Conservation (phyloP, 2,329 filamentous ascomycete species). For the Bipolaris oryzae region DNA sequence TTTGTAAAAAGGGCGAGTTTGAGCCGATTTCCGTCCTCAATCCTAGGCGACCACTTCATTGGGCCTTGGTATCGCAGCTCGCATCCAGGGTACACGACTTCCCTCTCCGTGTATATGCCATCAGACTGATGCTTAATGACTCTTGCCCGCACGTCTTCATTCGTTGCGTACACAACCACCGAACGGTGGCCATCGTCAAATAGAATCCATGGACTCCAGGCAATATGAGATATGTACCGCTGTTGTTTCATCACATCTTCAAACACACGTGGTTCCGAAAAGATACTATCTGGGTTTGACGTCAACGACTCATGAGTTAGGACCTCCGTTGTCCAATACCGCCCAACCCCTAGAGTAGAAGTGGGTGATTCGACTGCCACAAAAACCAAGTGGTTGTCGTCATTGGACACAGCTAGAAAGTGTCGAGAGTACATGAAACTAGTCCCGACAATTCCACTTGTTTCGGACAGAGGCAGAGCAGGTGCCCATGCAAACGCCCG, state of each 20-base stretch:
- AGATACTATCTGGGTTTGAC: conserved; percentile 16
- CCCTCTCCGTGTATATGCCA: conserved; percentile 26
- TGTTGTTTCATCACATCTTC: conserved; percentile 42
- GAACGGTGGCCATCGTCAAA: conserved; percentile 28
- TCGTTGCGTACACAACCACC: conserved; percentile 46
- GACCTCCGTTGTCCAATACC: conserved; percentile 38
- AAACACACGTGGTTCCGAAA: conserved; percentile 30
- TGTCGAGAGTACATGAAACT: conserved; percentile 34
- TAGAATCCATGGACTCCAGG: conserved; percentile 50
- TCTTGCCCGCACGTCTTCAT: conserved; percentile 38
- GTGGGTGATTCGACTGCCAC: conserved; percentile 49
- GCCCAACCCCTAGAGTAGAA: conserved; percentile 32
- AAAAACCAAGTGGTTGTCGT: conserved; percentile 50
- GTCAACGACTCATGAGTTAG: conserved; percentile 32
- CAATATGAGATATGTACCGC: conserved; percentile 43
- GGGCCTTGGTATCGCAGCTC: conserved; percentile 33
- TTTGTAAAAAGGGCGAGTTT: conserved; percentile 43
- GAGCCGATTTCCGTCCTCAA: conserved; percentile 21
- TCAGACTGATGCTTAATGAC: conserved; percentile 24
- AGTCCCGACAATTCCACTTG: conserved; percentile 31
- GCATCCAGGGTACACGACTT: conserved; percentile 32
- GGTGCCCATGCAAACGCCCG: conserved; percentile 53
- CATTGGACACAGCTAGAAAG: conserved; percentile 50
- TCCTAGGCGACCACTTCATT: conserved; percentile 37
- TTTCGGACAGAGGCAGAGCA: conserved; percentile 17